Percentiles rank a stretch among this genome's conserved stretches.
Conservation (phyloP, 2,329 filamentous ascomycete genomes). For the Aspergillus fijiensis region DNA sequence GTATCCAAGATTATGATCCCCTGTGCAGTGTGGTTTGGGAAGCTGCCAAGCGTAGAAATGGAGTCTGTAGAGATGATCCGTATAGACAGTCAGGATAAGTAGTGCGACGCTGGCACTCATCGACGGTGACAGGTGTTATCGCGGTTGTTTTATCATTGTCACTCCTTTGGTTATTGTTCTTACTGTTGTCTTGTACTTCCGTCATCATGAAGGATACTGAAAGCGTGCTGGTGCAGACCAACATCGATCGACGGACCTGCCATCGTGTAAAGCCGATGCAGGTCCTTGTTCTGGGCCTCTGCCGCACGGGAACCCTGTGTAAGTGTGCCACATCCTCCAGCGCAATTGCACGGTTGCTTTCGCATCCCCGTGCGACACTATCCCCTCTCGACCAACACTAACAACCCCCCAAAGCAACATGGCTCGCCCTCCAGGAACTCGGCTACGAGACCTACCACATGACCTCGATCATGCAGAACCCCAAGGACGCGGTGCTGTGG, state of each 20-base stretch:
- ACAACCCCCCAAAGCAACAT: constrained; percentile 12
- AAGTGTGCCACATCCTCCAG: neutral
- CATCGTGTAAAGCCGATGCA: constrained; percentile 19
- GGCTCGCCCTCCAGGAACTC: constrained; percentile 22
- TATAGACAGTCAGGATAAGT: neutral
- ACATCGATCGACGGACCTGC: constrained; percentile 17
- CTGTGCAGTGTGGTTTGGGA: too few species aligned
- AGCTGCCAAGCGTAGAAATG: neutral
- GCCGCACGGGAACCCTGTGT: constrained; percentile 25
- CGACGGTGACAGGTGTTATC: neutral
- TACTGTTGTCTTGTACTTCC: too few species aligned
- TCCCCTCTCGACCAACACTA: neutral
- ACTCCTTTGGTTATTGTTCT: neutral
- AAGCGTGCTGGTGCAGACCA: constrained; percentile 9
- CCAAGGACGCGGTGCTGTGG: constrained; percentile 14
- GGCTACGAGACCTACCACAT: constrained; percentile 27
- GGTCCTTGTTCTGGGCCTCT: constrained; percentile 23
- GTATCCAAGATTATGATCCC: too few species aligned
- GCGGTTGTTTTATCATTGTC: neutral
- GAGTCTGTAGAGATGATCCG: neutral
- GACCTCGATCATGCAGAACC: constrained; percentile 17
- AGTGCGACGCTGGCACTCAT: neutral
- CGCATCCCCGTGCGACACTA: too few species aligned
- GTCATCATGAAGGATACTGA: constrained; percentile 11
- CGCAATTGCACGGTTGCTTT: too few species aligned